Conservation (phyloP, 176 grass and related monocot genomes). For the Oryza officinalis region DNA sequence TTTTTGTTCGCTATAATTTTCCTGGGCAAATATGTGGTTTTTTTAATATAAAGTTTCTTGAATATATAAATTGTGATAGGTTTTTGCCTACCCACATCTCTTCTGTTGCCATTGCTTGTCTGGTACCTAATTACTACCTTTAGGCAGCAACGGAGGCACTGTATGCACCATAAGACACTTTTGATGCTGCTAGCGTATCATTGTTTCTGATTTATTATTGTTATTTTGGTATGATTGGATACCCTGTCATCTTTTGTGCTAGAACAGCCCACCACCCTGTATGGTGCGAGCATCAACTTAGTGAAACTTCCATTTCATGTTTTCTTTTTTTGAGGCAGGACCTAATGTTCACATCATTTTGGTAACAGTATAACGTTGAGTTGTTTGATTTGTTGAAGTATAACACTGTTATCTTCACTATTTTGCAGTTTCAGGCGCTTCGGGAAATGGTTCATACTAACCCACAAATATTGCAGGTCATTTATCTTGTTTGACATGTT, state of each 20-base stretch:
- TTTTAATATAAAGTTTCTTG: not conserved
- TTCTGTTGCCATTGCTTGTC: not conserved
- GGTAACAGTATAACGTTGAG: not conserved
- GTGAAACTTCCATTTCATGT: not conserved
- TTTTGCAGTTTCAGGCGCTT: conserved; percentile 89
- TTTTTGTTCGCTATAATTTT: not conserved
- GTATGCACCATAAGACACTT: not conserved
- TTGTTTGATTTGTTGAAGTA: conserved; percentile 24
- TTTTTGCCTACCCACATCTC: not conserved
- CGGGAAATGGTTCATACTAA: conserved; percentile 89
- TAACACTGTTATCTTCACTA: conserved; percentile 25
- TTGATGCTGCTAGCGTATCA: not conserved
- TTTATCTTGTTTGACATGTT: conserved; percentile 2
- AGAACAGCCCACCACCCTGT: not conserved
- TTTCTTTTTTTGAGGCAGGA: not conserved
- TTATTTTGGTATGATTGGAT: not conserved
- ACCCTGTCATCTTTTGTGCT: conserved; percentile 21
- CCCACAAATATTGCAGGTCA: conserved; percentile 95
- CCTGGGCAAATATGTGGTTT: not conserved
- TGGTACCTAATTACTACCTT: not conserved
- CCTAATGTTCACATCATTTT: not conserved
- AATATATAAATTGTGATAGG: conserved; percentile 1
- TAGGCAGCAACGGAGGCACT: not conserved
- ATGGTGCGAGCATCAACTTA: not conserved
- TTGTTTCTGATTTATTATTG: not conserved